phyloP scores from a whole-genome alignment of 1,139 yeast genomes.

The Saccharomycopsis hybrid region DNA sequence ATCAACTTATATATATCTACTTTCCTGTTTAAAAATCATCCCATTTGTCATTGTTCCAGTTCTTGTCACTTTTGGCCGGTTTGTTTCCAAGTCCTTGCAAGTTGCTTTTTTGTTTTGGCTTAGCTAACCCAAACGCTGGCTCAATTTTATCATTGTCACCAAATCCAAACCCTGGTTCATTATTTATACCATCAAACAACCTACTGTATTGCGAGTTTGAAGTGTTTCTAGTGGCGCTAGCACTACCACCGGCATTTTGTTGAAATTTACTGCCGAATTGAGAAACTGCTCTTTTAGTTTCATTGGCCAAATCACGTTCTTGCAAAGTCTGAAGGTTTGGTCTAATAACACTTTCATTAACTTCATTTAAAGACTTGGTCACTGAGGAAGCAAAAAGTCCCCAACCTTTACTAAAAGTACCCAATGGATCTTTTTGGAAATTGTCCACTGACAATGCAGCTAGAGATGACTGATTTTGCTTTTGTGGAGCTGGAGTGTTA shows the following conservation, averaged over 20 bases:
- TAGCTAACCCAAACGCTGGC: constrained; percentile 66
- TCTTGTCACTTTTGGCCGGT: constrained; percentile 27
- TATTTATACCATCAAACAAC: constrained; percentile 48
- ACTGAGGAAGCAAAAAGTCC: constrained; percentile 82
- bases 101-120: constrained; percentile 53
- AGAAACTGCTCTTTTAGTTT: constrained; percentile 85
- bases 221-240: constrained; percentile 20
- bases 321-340: constrained; percentile 81
- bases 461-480: constrained; percentile 31
- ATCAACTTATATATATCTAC: no score
- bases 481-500: constrained; percentile 52
- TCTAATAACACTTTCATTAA: constrained; percentile 79
- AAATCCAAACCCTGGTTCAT: constrained; percentile 27
- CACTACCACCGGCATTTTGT: constrained; percentile 37
- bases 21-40: constrained; percentile 31
- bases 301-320: constrained; percentile 70
- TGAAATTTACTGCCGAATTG: constrained; percentile 94
- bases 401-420: constrained; percentile 90
- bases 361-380: constrained; percentile 76
- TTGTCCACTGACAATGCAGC: constrained; percentile 64
- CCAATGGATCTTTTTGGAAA: constrained; percentile 80
- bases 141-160: constrained; percentile 34
- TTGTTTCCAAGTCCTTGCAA: constrained; percentile 46
- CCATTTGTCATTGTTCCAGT: constrained; percentile 37
- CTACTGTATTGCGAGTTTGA: constrained; percentile 38